Conservation (phyloP, 1,284 basidiomycete genomes). For the Phaffia rhodozyma region DNA sequence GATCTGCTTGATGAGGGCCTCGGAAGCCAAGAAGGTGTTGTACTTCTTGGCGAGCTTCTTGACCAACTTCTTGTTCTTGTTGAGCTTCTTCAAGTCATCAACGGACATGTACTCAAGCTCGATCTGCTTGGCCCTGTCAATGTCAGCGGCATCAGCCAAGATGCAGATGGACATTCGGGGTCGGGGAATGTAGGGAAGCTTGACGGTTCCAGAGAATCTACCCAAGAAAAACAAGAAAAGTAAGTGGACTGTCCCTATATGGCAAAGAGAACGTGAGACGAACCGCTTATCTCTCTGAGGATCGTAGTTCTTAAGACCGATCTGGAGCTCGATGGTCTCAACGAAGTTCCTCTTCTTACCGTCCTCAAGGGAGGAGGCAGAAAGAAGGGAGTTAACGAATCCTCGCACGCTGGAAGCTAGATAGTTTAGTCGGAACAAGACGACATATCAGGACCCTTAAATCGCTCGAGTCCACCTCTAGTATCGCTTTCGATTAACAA, state of each 20-base stretch:
- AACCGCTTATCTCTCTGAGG: conserved; percentile 37
- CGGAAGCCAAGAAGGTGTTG: conserved; percentile 97
- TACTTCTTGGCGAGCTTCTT: conserved; percentile 99
- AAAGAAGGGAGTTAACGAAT: conserved; percentile 75
- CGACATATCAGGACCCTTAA: too few species aligned
- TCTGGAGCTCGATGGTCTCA: conserved; percentile 83
- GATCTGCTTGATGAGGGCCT: conserved; percentile 98
- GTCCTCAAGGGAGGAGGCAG: conserved; percentile 44
- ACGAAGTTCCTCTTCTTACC: conserved; percentile 58
- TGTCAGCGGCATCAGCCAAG: conserved; percentile 96
- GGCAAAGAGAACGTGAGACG: conserved; percentile 24
- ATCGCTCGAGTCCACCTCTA: too few species aligned
- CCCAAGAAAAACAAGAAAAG: not conserved
- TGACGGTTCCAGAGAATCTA: conserved; percentile 84
- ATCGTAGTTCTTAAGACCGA: conserved; percentile 90
- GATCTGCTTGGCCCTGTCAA: conserved; percentile 96
- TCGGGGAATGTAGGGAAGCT: conserved; percentile 91
- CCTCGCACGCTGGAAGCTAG: conserved; percentile 96
- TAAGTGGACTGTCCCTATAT: not conserved
- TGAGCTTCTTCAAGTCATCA: conserved; percentile 99
- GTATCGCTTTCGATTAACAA: too few species aligned
- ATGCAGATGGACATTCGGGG: conserved; percentile 99
- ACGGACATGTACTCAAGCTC: conserved; percentile 98
- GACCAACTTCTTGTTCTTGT: conserved; percentile 99
- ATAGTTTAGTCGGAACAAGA: conserved; percentile 49